Percentiles rank a stretch among this genome's conserved stretches.
Conservation (phyloP, 495 filamentous ascomycete genomes). For the Friedmanniomyces simplex region DNA sequence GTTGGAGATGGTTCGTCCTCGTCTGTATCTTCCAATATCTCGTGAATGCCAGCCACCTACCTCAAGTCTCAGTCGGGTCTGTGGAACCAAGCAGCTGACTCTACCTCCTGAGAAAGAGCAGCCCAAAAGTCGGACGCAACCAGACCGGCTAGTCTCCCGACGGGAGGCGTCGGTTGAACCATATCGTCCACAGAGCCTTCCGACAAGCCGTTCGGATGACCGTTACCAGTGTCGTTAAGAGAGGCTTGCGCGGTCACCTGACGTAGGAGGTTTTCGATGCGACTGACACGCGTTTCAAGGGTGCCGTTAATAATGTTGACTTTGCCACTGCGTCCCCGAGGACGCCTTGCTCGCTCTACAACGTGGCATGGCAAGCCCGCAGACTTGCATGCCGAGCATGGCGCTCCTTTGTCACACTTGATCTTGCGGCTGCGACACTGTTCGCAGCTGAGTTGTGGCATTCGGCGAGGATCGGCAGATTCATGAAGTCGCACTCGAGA, state of each 20-base stretch:
- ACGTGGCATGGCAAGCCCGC: slow-evolving; percentile 2
- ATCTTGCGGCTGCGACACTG: slow-evolving; percentile 6
- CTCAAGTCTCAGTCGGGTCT: not conserved
- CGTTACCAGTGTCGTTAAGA: not conserved
- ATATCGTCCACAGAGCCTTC: not conserved
- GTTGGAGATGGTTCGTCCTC: not conserved
- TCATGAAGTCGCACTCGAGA: too few relatives aligned
- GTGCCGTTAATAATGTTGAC: not conserved
- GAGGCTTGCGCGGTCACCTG: not conserved
- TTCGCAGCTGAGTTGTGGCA: slow-evolving; percentile 4
- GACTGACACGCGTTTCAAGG: not conserved
- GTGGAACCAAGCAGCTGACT: not conserved
- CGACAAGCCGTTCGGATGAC: not conserved
- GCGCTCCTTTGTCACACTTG: slow-evolving; percentile 4
- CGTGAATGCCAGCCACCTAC: not conserved
- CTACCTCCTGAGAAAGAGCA: not conserved
- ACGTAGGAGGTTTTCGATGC: not conserved
- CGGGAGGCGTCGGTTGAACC: not conserved
- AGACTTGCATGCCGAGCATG: slow-evolving; percentile 1
- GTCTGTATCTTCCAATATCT: not conserved
- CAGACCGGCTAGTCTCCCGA: not conserved
- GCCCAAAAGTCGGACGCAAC: not conserved
- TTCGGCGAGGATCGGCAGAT: too few relatives aligned
- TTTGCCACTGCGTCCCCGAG: not conserved
- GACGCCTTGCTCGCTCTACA: not conserved